Conservation (phyloP, 768 basidiomycete species). For the Russula lepida region DNA sequence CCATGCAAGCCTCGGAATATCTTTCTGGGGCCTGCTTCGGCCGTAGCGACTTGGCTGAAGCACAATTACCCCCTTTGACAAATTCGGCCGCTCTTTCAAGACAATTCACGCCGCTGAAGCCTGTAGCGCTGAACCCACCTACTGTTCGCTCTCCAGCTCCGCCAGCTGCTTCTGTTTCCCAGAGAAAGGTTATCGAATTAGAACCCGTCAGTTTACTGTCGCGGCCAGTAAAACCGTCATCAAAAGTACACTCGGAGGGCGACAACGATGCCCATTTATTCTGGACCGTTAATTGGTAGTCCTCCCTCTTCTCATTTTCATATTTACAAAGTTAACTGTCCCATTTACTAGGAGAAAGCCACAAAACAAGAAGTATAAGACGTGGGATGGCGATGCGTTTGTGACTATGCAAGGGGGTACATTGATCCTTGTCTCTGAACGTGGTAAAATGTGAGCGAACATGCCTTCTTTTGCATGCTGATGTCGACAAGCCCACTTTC, state of each 20-base stretch:
- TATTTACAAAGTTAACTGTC: background rate
- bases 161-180: slow-evolving; percentile 20
- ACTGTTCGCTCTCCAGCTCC: slow-evolving; percentile 22
- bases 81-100: slow-evolving; percentile 28
- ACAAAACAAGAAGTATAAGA: slow-evolving; percentile 70
- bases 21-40: slow-evolving; percentile 61
- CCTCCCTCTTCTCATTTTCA: background rate
- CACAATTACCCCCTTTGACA: slow-evolving; percentile 17
- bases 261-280: slow-evolving; percentile 29
- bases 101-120: slow-evolving; percentile 27
- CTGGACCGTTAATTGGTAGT: slow-evolving; percentile 69
- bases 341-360: slow-evolving; percentile 52
- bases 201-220: slow-evolving; percentile 31
- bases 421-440: slow-evolving; percentile 57
- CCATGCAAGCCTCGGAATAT: slow-evolving; percentile 46
- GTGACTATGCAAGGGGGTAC: slow-evolving; percentile 43
- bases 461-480: background rate
- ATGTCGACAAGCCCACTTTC: background rate
- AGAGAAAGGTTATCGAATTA: slow-evolving; percentile 30
- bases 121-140: slow-evolving; percentile 26
- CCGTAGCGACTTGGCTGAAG: slow-evolving; percentile 23
- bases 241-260: slow-evolving; percentile 11
- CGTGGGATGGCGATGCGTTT: slow-evolving; percentile 78
- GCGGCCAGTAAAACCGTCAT: background rate
- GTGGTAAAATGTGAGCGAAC: slow-evolving; percentile 54